A percentile compares a stretch with the other conserved stretches of the same genome.
These are phyloP conservation scores for Drechslerella dactyloides DNA, from an alignment of 2,329 filamentous ascomycete genomes.

Conservation along the genomic window DNA sequence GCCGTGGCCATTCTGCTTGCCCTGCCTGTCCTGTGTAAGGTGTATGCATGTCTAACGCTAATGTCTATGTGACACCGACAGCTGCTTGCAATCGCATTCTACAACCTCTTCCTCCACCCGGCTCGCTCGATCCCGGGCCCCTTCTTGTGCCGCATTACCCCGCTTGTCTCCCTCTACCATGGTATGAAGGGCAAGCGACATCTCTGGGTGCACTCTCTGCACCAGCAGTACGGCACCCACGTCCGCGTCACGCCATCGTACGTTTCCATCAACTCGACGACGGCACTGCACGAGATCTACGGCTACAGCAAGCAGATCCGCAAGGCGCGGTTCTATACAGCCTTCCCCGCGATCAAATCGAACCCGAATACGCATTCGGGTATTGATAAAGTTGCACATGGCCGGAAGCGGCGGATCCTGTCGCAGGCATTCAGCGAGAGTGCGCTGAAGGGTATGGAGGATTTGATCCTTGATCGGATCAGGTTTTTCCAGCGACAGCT, in stretches of 20 bases:
- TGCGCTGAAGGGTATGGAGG: constrained; percentile 72
- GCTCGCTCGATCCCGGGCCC: constrained; percentile 70
- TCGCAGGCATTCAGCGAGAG: constrained; percentile 73
- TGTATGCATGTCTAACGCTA: background rate
- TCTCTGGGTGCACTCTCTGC: constrained; percentile 74
- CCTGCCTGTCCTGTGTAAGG: background rate
- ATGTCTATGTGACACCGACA: constrained; percentile 51
- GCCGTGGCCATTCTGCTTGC: background rate
- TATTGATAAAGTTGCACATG: constrained; percentile 72
- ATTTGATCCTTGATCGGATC: constrained; percentile 70
- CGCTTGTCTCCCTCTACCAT: constrained; percentile 68
- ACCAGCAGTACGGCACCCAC: constrained; percentile 71
- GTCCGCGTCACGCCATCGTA: constrained; percentile 50
- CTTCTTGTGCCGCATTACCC: constrained; percentile 68
- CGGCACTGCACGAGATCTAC: constrained; percentile 62
- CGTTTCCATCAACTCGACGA: constrained; percentile 52
- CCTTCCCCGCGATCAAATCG: constrained; percentile 60
- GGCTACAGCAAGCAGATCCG: constrained; percentile 61
- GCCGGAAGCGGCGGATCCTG: constrained; percentile 73
- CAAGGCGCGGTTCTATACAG: constrained; percentile 62
- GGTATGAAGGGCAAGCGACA: constrained; percentile 77
- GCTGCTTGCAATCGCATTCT: constrained; percentile 56
- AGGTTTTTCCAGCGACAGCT: constrained; percentile 70
- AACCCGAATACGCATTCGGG: constrained; percentile 71
- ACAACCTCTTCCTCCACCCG: constrained; percentile 70